These are phyloP conservation scores for Neohortaea acidophila DNA, from an alignment of 495 filamentous ascomycete species.

Conservation along the genomic window DNA sequence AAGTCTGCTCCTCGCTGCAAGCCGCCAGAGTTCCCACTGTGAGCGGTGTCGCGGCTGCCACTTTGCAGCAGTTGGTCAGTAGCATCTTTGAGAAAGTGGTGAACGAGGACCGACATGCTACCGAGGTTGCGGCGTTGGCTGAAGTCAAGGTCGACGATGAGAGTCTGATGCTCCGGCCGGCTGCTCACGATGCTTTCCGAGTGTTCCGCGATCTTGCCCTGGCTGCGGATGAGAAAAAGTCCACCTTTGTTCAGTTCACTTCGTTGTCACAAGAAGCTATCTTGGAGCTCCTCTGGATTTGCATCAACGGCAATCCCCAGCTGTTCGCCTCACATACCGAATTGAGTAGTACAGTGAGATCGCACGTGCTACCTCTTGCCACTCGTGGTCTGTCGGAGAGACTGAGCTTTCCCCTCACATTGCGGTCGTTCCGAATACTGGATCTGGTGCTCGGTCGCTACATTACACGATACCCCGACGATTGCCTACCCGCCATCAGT, in stretches of 20 bases:
- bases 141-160: conserved; percentile 51
- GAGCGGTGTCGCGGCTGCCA: conserved; percentile 86
- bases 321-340: conserved; percentile 69
- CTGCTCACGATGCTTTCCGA: conserved; percentile 74
- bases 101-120: conserved; percentile 49
- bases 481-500: conserved; percentile 72
- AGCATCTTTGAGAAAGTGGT: conserved; percentile 85
- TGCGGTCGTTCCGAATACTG: conserved; percentile 67
- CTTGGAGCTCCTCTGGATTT: conserved; percentile 79
- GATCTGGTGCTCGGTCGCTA: conserved; percentile 64
- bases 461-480: conserved; percentile 53
- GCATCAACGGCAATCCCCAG: conserved; percentile 66
- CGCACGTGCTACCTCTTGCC: conserved; percentile 67
- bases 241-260: conserved; percentile 62
- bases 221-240: conserved; percentile 65
- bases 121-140: conserved; percentile 37
- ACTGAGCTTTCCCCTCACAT: conserved; percentile 64
- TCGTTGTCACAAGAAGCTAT: conserved; percentile 66
- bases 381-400: conserved; percentile 64
- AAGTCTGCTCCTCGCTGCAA: conserved; percentile 82
- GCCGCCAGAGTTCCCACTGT: conserved; percentile 81
- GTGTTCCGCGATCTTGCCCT: conserved; percentile 82
- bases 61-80: conserved; percentile 83
- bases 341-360: conserved; percentile 61
- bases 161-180: conserved; percentile 47